These are phyloP conservation scores for Firmiana major DNA, from an alignment of 345 rosid species.

Conservation along the genomic window DNA sequence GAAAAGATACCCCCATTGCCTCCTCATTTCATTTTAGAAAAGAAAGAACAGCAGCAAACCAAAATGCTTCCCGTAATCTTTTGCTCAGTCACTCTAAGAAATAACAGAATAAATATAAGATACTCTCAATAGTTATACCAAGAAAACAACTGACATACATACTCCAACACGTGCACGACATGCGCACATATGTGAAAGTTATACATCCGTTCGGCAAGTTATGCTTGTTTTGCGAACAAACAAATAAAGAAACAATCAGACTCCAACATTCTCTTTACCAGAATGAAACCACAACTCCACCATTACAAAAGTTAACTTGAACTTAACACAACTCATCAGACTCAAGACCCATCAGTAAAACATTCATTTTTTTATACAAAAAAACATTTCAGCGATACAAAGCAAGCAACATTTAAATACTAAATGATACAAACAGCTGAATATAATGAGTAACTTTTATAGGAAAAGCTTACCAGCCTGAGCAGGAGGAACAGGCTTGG, in stretches of 20 bases:
- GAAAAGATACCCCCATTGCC: neutral
- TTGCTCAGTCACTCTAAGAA: neutral
- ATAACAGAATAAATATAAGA: neutral
- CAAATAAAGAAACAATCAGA: neutral
- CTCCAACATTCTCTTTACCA: neutral
- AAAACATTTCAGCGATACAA: neutral
- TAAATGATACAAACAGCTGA: neutral
- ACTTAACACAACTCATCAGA: neutral
- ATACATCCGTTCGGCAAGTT: neutral
- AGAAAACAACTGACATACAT: neutral
- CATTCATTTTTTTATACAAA: neutral
- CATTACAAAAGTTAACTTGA: neutral
- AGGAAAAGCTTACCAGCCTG: conserved; percentile 58
- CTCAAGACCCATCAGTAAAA: neutral
- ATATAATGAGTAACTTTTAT: neutral
- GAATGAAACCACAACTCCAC: neutral
- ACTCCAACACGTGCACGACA: neutral
- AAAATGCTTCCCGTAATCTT: neutral
- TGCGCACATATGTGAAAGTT: neutral
- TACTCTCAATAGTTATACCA: neutral
- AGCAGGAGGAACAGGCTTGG: conserved; percentile 71
- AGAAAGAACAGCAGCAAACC: neutral
- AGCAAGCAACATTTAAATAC: neutral
- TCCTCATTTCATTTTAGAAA: neutral
- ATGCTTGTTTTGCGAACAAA: neutral